A percentile compares a stretch with the other conserved stretches of the same genome.
Conservation (phyloP, 768 basidiomycete genomes). For the Porpolomopsis calyptriformis region DNA sequence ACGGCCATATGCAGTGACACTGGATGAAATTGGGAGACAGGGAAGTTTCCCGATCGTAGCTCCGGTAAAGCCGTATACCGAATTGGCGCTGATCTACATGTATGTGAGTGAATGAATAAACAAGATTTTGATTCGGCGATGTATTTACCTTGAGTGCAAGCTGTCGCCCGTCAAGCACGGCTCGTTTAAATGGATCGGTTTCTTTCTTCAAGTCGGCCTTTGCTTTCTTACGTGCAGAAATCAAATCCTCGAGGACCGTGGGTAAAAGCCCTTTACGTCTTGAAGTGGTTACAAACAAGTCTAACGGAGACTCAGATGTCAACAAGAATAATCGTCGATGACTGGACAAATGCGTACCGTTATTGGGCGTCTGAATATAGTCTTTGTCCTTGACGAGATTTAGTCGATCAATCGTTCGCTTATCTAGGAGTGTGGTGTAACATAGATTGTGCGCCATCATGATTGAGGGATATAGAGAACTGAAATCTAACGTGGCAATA, state of each 20-base stretch:
- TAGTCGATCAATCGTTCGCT: conserved; percentile 64
- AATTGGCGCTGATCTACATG: conserved; percentile 91
- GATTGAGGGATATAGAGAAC: conserved; percentile 96
- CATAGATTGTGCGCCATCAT: conserved; percentile 99
- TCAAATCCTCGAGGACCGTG: conserved; percentile 85
- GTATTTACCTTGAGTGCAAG: conserved; percentile 77
- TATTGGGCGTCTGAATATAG: conserved; percentile 92
- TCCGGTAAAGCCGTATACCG: conserved; percentile 97
- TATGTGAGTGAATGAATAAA: background rate
- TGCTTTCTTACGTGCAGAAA: conserved; percentile 86
- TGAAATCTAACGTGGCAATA: conserved; percentile 97
- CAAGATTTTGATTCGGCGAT: background rate
- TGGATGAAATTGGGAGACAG: conserved; percentile 92
- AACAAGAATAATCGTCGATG: no score
- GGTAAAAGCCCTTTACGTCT: conserved; percentile 85
- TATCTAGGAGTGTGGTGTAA: conserved; percentile 92
- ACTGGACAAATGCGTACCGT: conserved; percentile 57
- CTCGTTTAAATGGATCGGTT: conserved; percentile 92
- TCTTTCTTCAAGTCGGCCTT: conserved; percentile 95
- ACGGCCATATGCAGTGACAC: conserved; percentile 90
- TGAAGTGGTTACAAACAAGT: conserved; percentile 67
- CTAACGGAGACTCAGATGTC: conserved; percentile 27
- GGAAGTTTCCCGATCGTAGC: conserved; percentile 96
- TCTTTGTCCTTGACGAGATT: conserved; percentile 74
- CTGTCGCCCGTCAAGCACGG: conserved; percentile 94